A percentile compares a stretch with the other conserved stretches of the same genome.
phyloP scores from a whole-genome alignment of 2,329 filamentous ascomycete species.

The Stemphylium vesicarium region DNA sequence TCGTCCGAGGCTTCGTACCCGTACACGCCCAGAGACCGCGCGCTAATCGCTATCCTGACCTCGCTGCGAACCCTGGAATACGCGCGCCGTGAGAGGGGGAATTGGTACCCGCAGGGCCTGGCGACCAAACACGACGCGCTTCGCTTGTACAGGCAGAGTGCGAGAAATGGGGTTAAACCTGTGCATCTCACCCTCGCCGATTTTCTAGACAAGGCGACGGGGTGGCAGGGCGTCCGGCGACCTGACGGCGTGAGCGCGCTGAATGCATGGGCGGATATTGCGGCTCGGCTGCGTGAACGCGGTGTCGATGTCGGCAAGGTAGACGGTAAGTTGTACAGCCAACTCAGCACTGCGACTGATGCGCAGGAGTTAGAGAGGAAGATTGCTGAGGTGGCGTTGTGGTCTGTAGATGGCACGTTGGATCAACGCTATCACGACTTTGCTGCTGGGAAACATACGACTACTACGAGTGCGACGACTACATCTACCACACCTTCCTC shows the following conservation, averaged over 20 bases:
- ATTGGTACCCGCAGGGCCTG: slow-evolving; percentile 12
- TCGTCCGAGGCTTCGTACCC: background rate
- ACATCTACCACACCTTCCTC: too few relatives aligned
- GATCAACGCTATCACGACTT: background rate
- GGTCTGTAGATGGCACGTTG: background rate
- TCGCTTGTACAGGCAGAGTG: slow-evolving; percentile 1
- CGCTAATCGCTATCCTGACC: slow-evolving; percentile 7
- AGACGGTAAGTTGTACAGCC: background rate
- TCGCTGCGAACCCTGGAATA: background rate
- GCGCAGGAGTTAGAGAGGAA: background rate
- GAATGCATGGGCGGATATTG: background rate
- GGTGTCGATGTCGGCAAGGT: slow-evolving; percentile 1
- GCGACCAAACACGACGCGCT: background rate
- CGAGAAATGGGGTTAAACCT: background rate
- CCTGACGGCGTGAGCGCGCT: background rate
- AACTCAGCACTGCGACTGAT: background rate
- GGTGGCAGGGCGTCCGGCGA: background rate
- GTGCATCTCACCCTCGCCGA: background rate
- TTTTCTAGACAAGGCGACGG: background rate
- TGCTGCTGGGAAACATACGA: background rate
- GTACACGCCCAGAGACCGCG: slow-evolving; percentile 1
- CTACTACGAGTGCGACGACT: too few relatives aligned
- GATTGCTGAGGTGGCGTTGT: background rate
- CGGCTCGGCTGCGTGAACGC: background rate
- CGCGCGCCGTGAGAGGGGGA: background rate